phyloP scores from a whole-genome alignment of 805 yeast species.

The Saccharomycopsis malanga region DNA sequence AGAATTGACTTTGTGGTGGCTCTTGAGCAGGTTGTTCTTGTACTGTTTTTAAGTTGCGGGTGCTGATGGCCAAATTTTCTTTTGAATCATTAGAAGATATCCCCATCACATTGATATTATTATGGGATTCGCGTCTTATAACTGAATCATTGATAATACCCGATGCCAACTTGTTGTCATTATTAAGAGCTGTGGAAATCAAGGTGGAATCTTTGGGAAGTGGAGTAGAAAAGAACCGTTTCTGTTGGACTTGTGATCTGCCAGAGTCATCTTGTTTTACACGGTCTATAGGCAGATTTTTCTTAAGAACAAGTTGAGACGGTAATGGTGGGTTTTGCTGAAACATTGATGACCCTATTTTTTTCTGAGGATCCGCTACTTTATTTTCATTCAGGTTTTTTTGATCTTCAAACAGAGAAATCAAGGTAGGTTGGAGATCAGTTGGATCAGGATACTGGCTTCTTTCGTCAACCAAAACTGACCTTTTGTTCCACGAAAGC shows the following conservation, averaged over 20 bases:
- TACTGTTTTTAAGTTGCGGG: not conserved
- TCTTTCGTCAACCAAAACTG: too few relatives aligned
- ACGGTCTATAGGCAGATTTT: too few relatives aligned
- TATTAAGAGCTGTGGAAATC: constrained; percentile 14
- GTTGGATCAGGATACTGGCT: too few relatives aligned
- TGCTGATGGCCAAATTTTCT: not conserved
- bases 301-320: too few relatives aligned
- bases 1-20: not conserved
- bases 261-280: too few relatives aligned
- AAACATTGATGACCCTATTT: too few relatives aligned
- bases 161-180: constrained; percentile 1
- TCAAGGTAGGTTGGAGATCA: too few relatives aligned
- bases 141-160: constrained; percentile 4
- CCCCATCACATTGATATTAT: not conserved
- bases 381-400: too few relatives aligned
- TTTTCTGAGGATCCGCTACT: too few relatives aligned
- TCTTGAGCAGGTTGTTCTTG: not conserved
- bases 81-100: not conserved
- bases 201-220: constrained; percentile 15
- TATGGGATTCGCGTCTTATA: not conserved
- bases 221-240: constrained; percentile 17
- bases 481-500: not conserved
- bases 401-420: too few relatives aligned
- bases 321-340: too few relatives aligned
- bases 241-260: too few relatives aligned